Evolutionary conservation across 768 basidiomycete species (phyloP).

Genomic region (Terana coerulea): DNA sequence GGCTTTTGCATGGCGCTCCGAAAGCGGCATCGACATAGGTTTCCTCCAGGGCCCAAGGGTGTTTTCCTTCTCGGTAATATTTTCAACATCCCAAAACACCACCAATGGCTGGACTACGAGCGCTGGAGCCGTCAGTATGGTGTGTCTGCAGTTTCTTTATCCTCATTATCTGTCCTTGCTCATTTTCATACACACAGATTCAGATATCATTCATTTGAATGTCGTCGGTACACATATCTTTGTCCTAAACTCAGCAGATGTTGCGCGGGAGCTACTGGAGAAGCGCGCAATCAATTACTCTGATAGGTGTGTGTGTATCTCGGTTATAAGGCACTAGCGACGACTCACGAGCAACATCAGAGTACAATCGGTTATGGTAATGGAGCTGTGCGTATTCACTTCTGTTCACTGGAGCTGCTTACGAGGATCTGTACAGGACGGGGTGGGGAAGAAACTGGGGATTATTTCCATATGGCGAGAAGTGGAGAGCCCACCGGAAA

Average conservation of each 20-base stretch:
- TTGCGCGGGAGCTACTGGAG: constrained; percentile 41
- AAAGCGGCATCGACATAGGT: background rate
- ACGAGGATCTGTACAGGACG: background rate
- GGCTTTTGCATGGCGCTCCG: background rate
- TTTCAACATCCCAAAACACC: background rate
- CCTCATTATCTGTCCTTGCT: no score
- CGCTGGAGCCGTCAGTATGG: background rate
- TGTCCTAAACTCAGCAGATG: constrained; percentile 41
- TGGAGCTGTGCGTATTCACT: background rate
- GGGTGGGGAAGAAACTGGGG: constrained; percentile 9
- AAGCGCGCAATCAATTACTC: constrained; percentile 42
- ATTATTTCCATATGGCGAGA: constrained; percentile 9
- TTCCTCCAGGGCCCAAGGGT: background rate
- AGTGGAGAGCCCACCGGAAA: constrained; percentile 9
- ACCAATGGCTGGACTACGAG: background rate
- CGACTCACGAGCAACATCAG: background rate
- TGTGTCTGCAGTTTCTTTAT: no score
- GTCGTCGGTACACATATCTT: constrained; percentile 12
- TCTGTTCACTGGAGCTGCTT: background rate
- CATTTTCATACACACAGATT: no score
- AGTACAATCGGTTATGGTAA: background rate
- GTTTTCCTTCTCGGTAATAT: background rate
- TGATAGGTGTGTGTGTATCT: constrained; percentile 9
- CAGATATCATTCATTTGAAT: constrained; percentile 14
- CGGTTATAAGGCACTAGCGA: constrained; percentile 1